phyloP scores from a whole-genome alignment of 495 filamentous ascomycete species.

The Xylaria cubensis region DNA sequence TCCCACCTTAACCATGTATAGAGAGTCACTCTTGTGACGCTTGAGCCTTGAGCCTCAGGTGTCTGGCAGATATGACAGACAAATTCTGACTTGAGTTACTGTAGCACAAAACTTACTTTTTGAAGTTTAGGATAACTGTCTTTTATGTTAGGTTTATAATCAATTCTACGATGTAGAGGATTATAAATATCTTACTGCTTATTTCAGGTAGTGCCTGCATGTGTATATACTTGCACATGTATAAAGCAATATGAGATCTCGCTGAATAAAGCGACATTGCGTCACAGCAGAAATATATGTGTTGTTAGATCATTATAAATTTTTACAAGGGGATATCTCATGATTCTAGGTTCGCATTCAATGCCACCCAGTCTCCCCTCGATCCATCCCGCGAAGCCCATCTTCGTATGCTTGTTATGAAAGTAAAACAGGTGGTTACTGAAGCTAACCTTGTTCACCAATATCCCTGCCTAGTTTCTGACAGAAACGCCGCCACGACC shows the following conservation, averaged over 20 bases:
- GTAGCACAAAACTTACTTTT: no score
- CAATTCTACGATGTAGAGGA: no score
- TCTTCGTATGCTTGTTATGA: background rate
- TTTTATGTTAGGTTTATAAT: no score
- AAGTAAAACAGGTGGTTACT: background rate
- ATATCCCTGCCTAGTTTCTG: background rate
- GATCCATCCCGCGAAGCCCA: background rate
- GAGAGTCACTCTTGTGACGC: no score
- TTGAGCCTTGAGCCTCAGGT: no score
- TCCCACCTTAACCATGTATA: no score
- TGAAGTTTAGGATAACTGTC: no score
- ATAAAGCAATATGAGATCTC: background rate
- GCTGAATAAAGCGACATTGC: background rate
- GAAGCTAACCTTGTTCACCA: background rate
- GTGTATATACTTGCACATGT: background rate
- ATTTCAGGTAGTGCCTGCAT: background rate
- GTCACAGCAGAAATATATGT: background rate
- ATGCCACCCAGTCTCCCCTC: background rate
- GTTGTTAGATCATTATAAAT: slow-evolving; percentile 18
- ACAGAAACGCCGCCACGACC: background rate
- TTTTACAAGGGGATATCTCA: background rate
- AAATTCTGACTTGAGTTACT: no score
- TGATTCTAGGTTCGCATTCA: background rate
- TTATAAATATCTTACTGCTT: background rate
- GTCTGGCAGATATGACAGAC: no score